These are phyloP conservation scores for Lasiosphaeria hispida DNA, from an alignment of 495 filamentous ascomycete genomes.

Conservation along the genomic window DNA sequence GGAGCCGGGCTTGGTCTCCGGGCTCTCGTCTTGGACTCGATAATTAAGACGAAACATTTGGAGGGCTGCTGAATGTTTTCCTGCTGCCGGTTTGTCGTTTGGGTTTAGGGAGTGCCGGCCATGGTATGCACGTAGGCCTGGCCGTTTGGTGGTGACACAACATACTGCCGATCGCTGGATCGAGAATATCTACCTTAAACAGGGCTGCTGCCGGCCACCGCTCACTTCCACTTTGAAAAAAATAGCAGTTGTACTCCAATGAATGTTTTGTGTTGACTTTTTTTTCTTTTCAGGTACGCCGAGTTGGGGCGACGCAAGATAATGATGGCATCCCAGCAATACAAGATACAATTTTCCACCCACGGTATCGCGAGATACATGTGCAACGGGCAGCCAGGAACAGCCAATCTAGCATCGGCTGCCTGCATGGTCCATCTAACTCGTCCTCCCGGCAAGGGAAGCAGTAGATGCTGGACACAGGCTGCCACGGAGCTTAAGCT, in stretches of 20 bases:
- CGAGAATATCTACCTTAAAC: no score
- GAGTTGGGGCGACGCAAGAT: background rate
- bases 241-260: no score
- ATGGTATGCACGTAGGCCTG: background rate
- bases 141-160: no score
- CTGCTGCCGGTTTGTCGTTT: background rate
- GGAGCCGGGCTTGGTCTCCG: background rate
- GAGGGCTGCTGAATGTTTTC: background rate
- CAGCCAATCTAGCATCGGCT: slow-evolving; percentile 29
- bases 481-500: slow-evolving; percentile 17
- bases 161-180: no score
- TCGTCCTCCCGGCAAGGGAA: slow-evolving; percentile 16
- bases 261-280: no score
- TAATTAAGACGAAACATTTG: slow-evolving; percentile 25
- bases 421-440: slow-evolving; percentile 28
- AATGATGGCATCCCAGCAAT: background rate
- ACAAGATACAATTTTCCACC: background rate
- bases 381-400: slow-evolving; percentile 23
- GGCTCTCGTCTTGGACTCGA: background rate
- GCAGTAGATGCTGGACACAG: slow-evolving; percentile 7
- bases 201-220: no score
- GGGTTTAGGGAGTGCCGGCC: background rate
- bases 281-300: background rate
- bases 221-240: no score
- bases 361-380: slow-evolving; percentile 17